phyloP scores from a whole-genome alignment of 208 protist genomes.

The Trypanosomatidae sp. region DNA sequence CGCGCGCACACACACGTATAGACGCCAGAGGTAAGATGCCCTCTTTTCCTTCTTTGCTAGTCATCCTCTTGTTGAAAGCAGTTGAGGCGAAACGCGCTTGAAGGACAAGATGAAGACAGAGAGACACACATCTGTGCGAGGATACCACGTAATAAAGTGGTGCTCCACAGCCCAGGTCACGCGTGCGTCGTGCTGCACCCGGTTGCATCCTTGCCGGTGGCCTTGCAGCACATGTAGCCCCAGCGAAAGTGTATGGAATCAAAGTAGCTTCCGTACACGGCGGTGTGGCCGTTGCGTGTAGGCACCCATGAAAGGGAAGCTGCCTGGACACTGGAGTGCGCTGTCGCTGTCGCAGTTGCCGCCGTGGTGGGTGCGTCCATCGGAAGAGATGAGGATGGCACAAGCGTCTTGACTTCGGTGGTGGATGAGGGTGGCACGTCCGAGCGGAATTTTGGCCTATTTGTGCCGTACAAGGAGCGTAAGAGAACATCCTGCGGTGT shows the following conservation, averaged over 20 bases:
- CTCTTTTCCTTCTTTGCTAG: not conserved
- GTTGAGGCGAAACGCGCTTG: not conserved
- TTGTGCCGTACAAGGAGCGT: constrained; percentile 55
- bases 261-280: constrained; percentile 78
- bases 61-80: not conserved
- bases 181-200: constrained; percentile 19
- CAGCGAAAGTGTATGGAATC: constrained; percentile 52
- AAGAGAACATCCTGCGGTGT: constrained; percentile 47
- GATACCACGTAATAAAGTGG: not conserved
- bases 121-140: not conserved
- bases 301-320: constrained; percentile 25
- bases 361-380: not conserved
- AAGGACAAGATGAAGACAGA: not conserved
- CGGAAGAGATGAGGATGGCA: not conserved
- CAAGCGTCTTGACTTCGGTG: not conserved
- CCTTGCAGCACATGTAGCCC: constrained; percentile 82
- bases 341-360: not conserved
- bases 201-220: constrained; percentile 44
- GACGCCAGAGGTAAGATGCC: not conserved
- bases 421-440: not conserved
- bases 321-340: constrained; percentile 3
- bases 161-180: not conserved
- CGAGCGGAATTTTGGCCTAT: not conserved
- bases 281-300: constrained; percentile 51
- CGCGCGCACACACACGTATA: not conserved